phyloP scores from a whole-genome alignment of 306 rosid genomes.

The Cicer yamashitae region DNA sequence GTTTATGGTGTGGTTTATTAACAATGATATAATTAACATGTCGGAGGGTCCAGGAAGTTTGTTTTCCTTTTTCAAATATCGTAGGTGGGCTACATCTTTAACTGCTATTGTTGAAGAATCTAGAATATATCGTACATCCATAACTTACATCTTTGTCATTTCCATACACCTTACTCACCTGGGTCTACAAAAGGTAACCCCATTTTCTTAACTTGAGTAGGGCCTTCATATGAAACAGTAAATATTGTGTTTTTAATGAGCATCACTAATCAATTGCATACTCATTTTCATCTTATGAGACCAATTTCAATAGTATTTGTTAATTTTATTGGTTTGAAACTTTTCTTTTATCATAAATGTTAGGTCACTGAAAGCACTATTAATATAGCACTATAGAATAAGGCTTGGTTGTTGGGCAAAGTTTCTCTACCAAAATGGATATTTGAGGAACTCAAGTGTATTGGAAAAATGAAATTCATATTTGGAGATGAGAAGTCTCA shows the following conservation, averaged over 20 bases:
- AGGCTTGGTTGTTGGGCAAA: slow-evolving; percentile 44
- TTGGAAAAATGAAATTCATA: slow-evolving; percentile 87
- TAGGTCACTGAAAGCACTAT: slow-evolving; percentile 23
- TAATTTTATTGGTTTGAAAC: slow-evolving; percentile 10
- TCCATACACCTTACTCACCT: slow-evolving; percentile 85
- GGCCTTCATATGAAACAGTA: slow-evolving; percentile 37
- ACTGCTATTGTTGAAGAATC: slow-evolving; percentile 85
- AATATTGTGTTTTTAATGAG: slow-evolving; percentile 9
- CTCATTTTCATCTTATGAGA: slow-evolving; percentile 34
- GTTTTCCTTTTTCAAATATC: slow-evolving; percentile 71
- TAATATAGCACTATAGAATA: too few relatives aligned
- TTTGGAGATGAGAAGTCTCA: slow-evolving; percentile 89
- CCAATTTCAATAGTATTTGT: slow-evolving; percentile 42
- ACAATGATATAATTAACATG: slow-evolving; percentile 45
- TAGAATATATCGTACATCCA: slow-evolving; percentile 69
- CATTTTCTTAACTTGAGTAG: slow-evolving; percentile 4
- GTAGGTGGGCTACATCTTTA: slow-evolving; percentile 86
- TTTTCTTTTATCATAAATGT: slow-evolving; percentile 10
- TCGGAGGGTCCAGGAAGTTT: slow-evolving; percentile 92
- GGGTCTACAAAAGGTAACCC: slow-evolving; percentile 78
- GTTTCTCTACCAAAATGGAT: slow-evolving; percentile 87
- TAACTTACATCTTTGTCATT: slow-evolving; percentile 65
- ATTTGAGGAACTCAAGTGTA: slow-evolving; percentile 85
- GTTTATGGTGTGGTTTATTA: slow-evolving; percentile 35
- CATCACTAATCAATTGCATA: slow-evolving; percentile 27